Percentiles rank a stretch among this genome's conserved stretches.
These are phyloP conservation scores for Vickermania ingenoplastis DNA, from an alignment of 208 protist genomes.

Conservation along the genomic window DNA sequence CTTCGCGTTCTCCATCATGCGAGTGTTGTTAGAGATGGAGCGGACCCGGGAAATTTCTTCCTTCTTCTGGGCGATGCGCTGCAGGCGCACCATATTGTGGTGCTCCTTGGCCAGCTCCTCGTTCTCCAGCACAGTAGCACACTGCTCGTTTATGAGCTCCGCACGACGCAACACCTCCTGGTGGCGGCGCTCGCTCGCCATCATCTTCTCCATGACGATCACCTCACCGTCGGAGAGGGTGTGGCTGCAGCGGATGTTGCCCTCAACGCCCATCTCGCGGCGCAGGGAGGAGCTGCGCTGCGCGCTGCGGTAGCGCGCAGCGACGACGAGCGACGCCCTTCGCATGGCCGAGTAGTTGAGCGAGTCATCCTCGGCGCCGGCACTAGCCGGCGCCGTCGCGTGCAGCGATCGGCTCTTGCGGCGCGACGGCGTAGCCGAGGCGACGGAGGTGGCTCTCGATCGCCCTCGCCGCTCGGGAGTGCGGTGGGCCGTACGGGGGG, in stretches of 20 bases:
- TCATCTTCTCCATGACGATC: conserved; percentile 40
- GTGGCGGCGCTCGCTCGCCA: conserved; percentile 41
- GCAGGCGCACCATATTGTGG: conserved; percentile 13
- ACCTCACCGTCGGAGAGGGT: conserved; percentile 38
- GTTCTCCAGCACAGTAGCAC: conserved; percentile 17
- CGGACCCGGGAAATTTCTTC: conserved; percentile 18
- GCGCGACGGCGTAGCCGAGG: background rate
- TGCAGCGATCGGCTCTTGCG: no score
- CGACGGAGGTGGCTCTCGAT: background rate
- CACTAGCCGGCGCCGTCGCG: no score
- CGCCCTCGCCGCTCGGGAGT: background rate
- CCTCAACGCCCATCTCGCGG: conserved; percentile 8
- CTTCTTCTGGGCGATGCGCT: conserved; percentile 3
- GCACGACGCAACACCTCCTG: conserved; percentile 25
- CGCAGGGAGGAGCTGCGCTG: conserved; percentile 27
- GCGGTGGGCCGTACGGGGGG: background rate
- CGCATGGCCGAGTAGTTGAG: conserved; percentile 10
- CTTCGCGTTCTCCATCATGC: conserved; percentile 7
- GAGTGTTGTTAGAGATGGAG: background rate
- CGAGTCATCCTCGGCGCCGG: background rate
- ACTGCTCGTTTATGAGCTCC: conserved; percentile 8
- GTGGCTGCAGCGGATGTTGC: background rate
- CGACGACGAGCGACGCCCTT: conserved; percentile 25
- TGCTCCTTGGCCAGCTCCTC: conserved; percentile 22
- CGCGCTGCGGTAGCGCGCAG: conserved; percentile 20